Base-by-base conservation (phyloP, 805 yeast genomes). In the Ogataea neopini region DNA sequence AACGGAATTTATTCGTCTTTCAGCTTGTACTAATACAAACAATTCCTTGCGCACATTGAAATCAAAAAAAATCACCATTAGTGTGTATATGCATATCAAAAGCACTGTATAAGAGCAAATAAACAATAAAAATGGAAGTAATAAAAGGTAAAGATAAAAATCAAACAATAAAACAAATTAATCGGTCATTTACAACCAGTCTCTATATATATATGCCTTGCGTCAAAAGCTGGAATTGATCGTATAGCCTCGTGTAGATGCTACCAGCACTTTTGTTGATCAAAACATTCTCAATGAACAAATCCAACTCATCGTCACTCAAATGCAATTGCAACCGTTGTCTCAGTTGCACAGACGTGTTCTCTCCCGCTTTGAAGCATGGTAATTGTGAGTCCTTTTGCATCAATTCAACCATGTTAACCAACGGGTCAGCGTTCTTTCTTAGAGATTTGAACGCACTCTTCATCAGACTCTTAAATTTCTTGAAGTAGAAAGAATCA, bases 321-420 rank as follows among this genome's bases (percentile, higher is more conserved):
- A 94, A 66, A 41, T 88, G 86, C 11, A 87, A 67, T 62, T 88
- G 96, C 55, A 91, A 79, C 60, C 99, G 75, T 63, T 90, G 97
- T 45, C 80, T 78, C 51, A 94, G 68, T 48, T 86, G 83, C 13
- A 81, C 80, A 43, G 94, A 83, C 0, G 98, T 91, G 43, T 86
- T 83, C 7, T 80, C 87, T 0, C 97, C 97, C 35, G 86, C 87
- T 49, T 82, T 84, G 71, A 94, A 94, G 62, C 99, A 94, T 1
- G 99, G 98, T 44, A 92, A 75, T 40, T 74, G 76, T 7, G 96
- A 89, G 54, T 92, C 97, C 55, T 83, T 84, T 61, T 88, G 96
- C 99, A 94, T 94, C 56, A 94, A 73, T 53, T 90, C 96, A 47
- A 95, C 96, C 76, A 94, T 79, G 22, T 84, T 79, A 1, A 92